These are phyloP conservation scores for Xylaria multiplex DNA, from an alignment of 2,329 filamentous ascomycete species.

Conservation along the genomic window DNA sequence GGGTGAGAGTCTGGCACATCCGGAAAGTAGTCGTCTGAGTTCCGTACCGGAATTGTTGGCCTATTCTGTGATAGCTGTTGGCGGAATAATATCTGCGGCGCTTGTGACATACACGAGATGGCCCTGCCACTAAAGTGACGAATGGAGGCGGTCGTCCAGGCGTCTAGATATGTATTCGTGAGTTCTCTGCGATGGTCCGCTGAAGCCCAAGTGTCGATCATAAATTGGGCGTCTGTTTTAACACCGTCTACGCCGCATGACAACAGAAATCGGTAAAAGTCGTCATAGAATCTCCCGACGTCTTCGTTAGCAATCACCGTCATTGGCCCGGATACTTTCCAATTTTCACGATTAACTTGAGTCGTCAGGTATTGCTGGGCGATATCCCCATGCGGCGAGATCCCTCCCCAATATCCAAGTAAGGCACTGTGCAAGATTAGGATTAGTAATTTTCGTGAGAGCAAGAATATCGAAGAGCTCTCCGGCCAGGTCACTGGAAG, in stretches of 20 bases:
- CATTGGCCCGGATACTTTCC: slow-evolving; percentile 70
- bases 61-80: slow-evolving; percentile 81
- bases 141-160: slow-evolving; percentile 82
- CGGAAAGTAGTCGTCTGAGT: slow-evolving; percentile 93
- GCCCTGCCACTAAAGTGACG: slow-evolving; percentile 80
- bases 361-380: slow-evolving; percentile 82
- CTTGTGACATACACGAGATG: slow-evolving; percentile 95
- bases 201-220: slow-evolving; percentile 78
- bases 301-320: slow-evolving; percentile 79
- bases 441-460: slow-evolving; percentile 1
- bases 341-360: slow-evolving; percentile 62
- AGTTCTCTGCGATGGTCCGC: slow-evolving; percentile 77
- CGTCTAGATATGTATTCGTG: slow-evolving; percentile 81
- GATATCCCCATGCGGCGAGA: slow-evolving; percentile 78
- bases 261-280: slow-evolving; percentile 87
- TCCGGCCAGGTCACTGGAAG: background rate
- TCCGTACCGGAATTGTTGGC: slow-evolving; percentile 79
- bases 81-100: slow-evolving; percentile 86
- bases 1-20: slow-evolving; percentile 81
- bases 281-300: slow-evolving; percentile 80
- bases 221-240: slow-evolving; percentile 94
- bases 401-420: slow-evolving; percentile 88
- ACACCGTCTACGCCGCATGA: slow-evolving; percentile 82
- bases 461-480: background rate
- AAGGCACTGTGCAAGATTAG: slow-evolving; percentile 62